Percentiles rank a stretch among this genome's conserved stretches.
These are phyloP conservation scores for Penicillium ucsense DNA, from an alignment of 495 filamentous ascomycete genomes.

Conservation along the genomic window DNA sequence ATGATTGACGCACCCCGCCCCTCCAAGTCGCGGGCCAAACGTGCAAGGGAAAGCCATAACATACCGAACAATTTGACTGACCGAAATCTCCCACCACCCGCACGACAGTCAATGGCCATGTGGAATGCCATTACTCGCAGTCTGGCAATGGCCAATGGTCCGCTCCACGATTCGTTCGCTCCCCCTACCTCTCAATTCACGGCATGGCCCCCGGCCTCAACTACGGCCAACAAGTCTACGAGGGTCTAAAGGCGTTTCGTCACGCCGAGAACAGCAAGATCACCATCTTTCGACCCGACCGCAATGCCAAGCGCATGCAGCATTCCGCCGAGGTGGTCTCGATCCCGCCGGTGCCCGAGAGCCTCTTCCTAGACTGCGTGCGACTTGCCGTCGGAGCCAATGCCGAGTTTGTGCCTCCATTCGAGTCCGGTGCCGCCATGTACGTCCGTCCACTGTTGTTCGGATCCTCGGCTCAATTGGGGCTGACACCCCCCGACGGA, in stretches of 20 bases:
- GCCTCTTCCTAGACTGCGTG: slow-evolving; percentile 64
- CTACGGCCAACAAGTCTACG: slow-evolving; percentile 91
- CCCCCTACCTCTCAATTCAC: slow-evolving; percentile 74
- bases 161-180: slow-evolving; percentile 57
- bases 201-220: slow-evolving; percentile 86
- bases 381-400: slow-evolving; percentile 73
- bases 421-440: slow-evolving; percentile 75
- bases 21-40: too few species aligned
- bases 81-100: not conserved
- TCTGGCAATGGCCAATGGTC: slow-evolving; percentile 53
- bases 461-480: slow-evolving; percentile 70
- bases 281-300: slow-evolving; percentile 69
- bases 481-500: slow-evolving; percentile 73
- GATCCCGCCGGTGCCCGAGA: slow-evolving; percentile 63
- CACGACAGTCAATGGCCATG: slow-evolving; percentile 19
- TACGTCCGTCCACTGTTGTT: slow-evolving; percentile 85
- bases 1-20: not conserved
- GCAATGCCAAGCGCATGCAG: slow-evolving; percentile 74
- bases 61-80: not conserved
- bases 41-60: too few species aligned
- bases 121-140: slow-evolving; percentile 24
- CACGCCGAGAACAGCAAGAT: slow-evolving; percentile 46
- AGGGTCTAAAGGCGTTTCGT: slow-evolving; percentile 88
- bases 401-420: slow-evolving; percentile 79
- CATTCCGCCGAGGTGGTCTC: slow-evolving; percentile 69